Percentiles rank a stretch among this genome's conserved stretches.
Conservation (phyloP, 2,329 filamentous ascomycete species). For the Ceratocystiopsis brevicomis region DNA sequence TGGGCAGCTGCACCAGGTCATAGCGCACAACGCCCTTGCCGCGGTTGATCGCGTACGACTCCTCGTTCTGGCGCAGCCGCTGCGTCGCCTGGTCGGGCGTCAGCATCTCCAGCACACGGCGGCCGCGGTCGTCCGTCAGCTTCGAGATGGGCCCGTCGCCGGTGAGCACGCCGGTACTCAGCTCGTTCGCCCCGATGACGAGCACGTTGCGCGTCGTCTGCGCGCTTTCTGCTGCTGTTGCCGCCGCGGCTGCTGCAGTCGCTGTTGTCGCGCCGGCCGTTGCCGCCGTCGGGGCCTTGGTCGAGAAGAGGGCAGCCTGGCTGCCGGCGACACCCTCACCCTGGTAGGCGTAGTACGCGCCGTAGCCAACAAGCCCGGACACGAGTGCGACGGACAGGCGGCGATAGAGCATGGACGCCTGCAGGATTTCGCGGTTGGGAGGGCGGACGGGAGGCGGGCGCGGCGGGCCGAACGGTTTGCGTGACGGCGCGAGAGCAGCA, state of each 20-base stretch:
- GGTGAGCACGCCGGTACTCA: conserved; percentile 73
- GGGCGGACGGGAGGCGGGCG: no score
- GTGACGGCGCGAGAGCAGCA: conserved; percentile 11
- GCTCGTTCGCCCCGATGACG: conserved; percentile 74
- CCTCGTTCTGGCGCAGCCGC: conserved; percentile 73
- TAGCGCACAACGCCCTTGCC: conserved; percentile 87
- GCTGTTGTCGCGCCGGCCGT: conserved; percentile 7
- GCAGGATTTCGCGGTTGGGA: conserved; percentile 26
- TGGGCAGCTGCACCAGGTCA: conserved; percentile 82
- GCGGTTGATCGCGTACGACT: conserved; percentile 77
- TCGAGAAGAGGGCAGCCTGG: conserved; percentile 1
- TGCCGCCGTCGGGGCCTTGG: conserved; percentile 3
- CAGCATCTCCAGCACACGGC: conserved; percentile 86
- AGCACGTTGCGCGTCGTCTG: conserved; percentile 45
- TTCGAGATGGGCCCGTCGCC: conserved; percentile 79
- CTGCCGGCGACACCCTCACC: conserved; percentile 11
- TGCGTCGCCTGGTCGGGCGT: conserved; percentile 84
- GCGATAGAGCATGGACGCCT: conserved; percentile 58
- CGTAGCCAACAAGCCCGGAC: conserved; percentile 54
- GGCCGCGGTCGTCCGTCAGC: conserved; percentile 64
- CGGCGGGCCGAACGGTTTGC: no score
- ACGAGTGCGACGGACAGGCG: conserved; percentile 47
- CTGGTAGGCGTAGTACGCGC: conserved; percentile 58
- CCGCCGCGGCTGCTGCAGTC: neutral
- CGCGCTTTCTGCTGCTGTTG: neutral